Base-by-base conservation (phyloP, 371 early-diverging fungal genomes). In the Umbelopsis sp. region DNA sequence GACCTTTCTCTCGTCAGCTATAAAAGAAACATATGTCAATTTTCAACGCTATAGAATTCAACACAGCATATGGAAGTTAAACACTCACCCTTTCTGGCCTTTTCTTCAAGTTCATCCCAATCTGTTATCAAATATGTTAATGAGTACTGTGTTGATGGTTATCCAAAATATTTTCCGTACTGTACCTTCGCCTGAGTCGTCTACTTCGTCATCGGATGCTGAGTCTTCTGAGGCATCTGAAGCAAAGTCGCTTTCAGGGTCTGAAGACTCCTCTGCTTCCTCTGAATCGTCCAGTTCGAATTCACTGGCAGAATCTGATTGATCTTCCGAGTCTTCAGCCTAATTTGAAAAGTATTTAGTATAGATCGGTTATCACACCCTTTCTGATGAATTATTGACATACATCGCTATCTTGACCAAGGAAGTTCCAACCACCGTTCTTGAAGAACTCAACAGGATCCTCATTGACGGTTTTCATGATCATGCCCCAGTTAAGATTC, bases 401-500 rank as follows among this genome's bases (percentile, higher is more conserved):
- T 79, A 82, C 91, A 75, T 92, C 92, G 63, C 82, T 80, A 41
- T 92, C 92, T 20, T 83, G 77, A n/a, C 86, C 90, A 76, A 96
- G 80, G 84, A 97, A 96, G 53, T 85, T 81, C 99, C 99, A 99
- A 25, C 98, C 99, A 51, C 99, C 99, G 48, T 93, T 91, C 68
- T 90, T 89, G 81, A 94, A 99, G 82, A 99, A 99, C 32, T 88
- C 94, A 11, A 91, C 92, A 0, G 99, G 99, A 75, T 99, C 96
- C 44, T 96, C 93, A 71, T 94, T 93, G 62, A 99, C 93, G 0
- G 98, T 99, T 79, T 97, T 99, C 96, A 99, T 96, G 74, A 99
- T 99, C 77, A 93, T 93, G 14, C 91, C 80, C 99, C 99, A 99
- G 76, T 95, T 96, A 71, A 99, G 89, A 76, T 98, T 99, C 73